A percentile compares a stretch with the other conserved stretches of the same genome.
Evolutionary conservation across 306 rosid species (phyloP).

Genomic region (Hippophae gyantsensis): DNA sequence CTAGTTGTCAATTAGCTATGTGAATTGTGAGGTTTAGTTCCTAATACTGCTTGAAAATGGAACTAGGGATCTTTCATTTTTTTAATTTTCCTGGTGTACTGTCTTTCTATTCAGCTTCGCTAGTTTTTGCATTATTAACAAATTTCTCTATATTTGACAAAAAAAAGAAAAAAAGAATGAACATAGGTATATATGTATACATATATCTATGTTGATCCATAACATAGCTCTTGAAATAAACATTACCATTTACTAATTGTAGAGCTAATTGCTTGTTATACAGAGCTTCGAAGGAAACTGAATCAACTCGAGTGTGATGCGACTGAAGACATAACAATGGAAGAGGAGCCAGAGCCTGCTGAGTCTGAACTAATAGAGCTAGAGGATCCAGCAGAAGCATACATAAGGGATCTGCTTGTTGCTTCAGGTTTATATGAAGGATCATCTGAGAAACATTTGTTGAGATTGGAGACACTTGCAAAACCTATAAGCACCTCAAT

Average conservation of each 20-base stretch:
- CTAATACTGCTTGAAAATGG: too few species aligned
- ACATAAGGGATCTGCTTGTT: slow-evolving; percentile 71
- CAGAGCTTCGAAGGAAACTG: slow-evolving; percentile 82
- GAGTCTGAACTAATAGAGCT: slow-evolving; percentile 44
- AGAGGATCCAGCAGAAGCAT: slow-evolving; percentile 72
- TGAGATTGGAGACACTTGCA: slow-evolving; percentile 45
- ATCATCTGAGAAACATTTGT: slow-evolving; percentile 52
- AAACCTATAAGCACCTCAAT: slow-evolving; percentile 64
- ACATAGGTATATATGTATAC: too few species aligned
- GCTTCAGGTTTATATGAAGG: slow-evolving; percentile 85
- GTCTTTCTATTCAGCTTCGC: too few species aligned
- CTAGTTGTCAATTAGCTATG: too few species aligned
- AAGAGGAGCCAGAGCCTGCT: slow-evolving; percentile 19
- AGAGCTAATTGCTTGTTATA: slow-evolving; percentile 15
- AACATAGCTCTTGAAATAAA: too few species aligned
- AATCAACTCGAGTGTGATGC: slow-evolving; percentile 65
- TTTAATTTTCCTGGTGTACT: too few species aligned
- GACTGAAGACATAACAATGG: slow-evolving; percentile 28
- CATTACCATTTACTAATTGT: not conserved
- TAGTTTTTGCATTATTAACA: too few species aligned
- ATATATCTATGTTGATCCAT: too few species aligned
- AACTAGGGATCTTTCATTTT: too few species aligned
- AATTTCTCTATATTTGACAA: too few species aligned
- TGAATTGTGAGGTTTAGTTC: too few species aligned
- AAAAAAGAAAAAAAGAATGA: too few species aligned